These are phyloP conservation scores for Gastroboletus turbinatus DNA, from an alignment of 1,284 basidiomycete genomes.

Conservation along the genomic window DNA sequence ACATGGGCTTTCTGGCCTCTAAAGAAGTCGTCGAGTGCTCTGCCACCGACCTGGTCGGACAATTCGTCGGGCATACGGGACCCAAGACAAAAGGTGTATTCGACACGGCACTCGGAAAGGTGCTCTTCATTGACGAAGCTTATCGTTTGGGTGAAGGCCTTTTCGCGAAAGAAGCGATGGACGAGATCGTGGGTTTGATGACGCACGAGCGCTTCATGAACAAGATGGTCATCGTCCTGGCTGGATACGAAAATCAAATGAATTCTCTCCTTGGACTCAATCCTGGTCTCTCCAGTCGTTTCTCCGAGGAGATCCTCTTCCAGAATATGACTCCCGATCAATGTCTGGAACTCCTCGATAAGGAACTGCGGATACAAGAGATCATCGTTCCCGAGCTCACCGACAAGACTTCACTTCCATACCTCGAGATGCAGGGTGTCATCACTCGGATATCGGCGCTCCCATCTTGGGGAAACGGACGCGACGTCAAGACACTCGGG, in stretches of 20 bases:
- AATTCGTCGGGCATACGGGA: neutral
- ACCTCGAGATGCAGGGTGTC: neutral
- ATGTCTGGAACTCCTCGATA: slow-evolving; percentile 49
- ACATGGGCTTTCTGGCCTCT: neutral
- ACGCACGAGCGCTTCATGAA: slow-evolving; percentile 53
- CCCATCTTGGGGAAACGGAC: neutral
- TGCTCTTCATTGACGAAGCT: slow-evolving; percentile 66
- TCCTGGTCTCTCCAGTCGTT: slow-evolving; percentile 60
- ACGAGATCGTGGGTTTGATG: slow-evolving; percentile 59
- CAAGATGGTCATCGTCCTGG: slow-evolving; percentile 62
- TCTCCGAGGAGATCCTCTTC: slow-evolving; percentile 58
- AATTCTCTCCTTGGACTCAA: slow-evolving; percentile 55
- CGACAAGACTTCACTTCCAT: neutral
- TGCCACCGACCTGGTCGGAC: neutral
- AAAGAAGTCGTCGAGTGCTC: neutral
- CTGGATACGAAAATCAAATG: slow-evolving; percentile 52
- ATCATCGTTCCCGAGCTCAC: neutral
- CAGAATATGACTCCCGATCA: slow-evolving; percentile 47
- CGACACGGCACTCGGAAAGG: slow-evolving; percentile 57
- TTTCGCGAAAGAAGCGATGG: slow-evolving; percentile 64
- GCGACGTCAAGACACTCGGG: neutral
- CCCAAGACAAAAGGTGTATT: slow-evolving; percentile 33
- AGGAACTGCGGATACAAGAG: neutral
- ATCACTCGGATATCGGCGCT: neutral
- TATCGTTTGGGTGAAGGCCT: slow-evolving; percentile 55